Conservation (phyloP, 805 yeast genomes). For the Tetrapisispora iriomotensis region DNA sequence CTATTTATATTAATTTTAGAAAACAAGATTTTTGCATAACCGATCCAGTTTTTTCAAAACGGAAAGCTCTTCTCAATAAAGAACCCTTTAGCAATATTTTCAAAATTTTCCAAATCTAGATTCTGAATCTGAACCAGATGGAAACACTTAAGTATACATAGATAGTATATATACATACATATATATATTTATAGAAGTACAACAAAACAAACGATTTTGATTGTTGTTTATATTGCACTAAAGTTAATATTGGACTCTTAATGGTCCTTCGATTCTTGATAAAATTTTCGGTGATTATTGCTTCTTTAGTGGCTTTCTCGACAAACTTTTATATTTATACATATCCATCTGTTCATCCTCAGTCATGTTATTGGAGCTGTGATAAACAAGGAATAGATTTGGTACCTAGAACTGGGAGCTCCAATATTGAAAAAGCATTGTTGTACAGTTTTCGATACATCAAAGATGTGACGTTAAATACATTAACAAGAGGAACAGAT, state of each 20-base stretch:
- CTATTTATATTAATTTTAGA: neutral
- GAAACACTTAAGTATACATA: too few species aligned
- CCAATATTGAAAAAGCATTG: neutral
- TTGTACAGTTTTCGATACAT: neutral
- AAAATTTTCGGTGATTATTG: neutral
- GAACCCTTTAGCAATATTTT: too few species aligned
- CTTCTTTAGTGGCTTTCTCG: conserved; percentile 31
- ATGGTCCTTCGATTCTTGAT: neutral
- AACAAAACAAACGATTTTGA: too few species aligned
- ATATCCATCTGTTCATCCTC: conserved; percentile 55
- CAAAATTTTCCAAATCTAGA: too few species aligned
- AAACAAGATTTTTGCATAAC: neutral
- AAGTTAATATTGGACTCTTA: neutral
- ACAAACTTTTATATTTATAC: conserved; percentile 61
- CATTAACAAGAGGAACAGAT: conserved; percentile 9
- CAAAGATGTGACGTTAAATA: neutral
- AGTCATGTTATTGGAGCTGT: conserved; percentile 52
- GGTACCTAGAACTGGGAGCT: too few species aligned
- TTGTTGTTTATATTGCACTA: neutral
- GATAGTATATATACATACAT: too few species aligned
- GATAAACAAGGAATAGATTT: conserved; percentile 1
- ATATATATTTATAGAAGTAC: too few species aligned
- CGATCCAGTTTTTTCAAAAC: neutral
- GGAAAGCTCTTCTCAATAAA: too few species aligned
- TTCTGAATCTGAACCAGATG: too few species aligned